These are phyloP conservation scores for Pyronema omphalodes DNA, from an alignment of 495 filamentous ascomycete genomes.

Conservation along the genomic window DNA sequence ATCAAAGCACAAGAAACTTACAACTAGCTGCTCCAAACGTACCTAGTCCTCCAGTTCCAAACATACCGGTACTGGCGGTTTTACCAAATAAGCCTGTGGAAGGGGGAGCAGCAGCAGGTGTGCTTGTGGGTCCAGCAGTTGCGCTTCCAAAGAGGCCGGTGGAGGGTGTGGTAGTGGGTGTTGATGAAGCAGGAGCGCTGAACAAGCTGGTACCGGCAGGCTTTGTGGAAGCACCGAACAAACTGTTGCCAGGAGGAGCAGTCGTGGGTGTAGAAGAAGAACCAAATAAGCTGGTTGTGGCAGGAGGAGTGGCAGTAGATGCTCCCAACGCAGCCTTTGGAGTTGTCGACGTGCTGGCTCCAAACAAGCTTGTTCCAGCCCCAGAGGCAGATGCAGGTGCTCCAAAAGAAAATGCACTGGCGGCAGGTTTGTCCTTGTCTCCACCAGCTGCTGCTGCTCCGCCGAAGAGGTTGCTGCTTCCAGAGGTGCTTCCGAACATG, in stretches of 20 bases:
- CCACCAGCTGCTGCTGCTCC: too few species aligned
- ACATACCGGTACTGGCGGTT: conserved; percentile 7
- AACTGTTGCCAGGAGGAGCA: neutral
- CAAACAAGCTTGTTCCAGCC: neutral
- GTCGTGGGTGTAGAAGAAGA: neutral
- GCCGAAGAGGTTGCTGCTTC: neutral
- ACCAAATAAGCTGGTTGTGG: neutral
- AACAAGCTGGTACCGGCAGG: neutral
- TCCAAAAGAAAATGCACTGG: neutral
- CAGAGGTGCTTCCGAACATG: neutral
- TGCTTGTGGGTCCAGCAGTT: neutral
- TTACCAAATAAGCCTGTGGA: too few species aligned
- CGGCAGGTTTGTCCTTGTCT: neutral
- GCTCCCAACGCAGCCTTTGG: neutral
- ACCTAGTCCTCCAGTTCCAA: neutral
- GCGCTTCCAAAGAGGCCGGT: conserved; percentile 7
- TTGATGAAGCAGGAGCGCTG: neutral
- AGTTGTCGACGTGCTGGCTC: neutral
- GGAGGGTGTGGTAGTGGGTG: neutral
- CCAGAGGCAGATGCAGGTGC: neutral
- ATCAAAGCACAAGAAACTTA: neutral
- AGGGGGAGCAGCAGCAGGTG: too few species aligned
- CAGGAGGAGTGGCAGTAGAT: neutral
- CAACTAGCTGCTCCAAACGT: conserved; percentile 3
- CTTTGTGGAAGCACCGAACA: neutral